Evolutionary conservation across 768 basidiomycete species (phyloP).

Genomic region (Cyathus striatus): DNA sequence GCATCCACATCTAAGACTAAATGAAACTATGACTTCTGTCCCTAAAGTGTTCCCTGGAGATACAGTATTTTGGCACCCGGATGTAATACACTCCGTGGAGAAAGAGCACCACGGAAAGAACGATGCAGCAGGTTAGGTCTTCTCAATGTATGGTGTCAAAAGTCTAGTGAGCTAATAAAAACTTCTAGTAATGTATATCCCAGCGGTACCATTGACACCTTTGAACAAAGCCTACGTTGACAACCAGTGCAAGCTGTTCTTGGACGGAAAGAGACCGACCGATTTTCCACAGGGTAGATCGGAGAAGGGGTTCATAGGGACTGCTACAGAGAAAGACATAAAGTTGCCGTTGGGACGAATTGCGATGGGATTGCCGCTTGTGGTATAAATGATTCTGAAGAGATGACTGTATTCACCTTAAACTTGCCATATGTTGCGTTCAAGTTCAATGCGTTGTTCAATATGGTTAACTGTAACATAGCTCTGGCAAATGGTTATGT

Average conservation of each 20-base stretch:
- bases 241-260: slow-evolving; percentile 44
- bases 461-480: too few relatives aligned
- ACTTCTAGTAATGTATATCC: slow-evolving; percentile 51
- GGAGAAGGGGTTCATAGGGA: slow-evolving; percentile 10
- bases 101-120: slow-evolving; percentile 34
- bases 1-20: slow-evolving; percentile 47
- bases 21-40: slow-evolving; percentile 55
- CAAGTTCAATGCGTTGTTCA: too few relatives aligned
- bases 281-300: slow-evolving; percentile 38
- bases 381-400: too few relatives aligned
- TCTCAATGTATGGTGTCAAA: neutral
- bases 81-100: slow-evolving; percentile 24
- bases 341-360: neutral
- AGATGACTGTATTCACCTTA: too few relatives aligned
- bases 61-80: slow-evolving; percentile 64
- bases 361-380: neutral
- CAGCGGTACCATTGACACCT: slow-evolving; percentile 44
- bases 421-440: too few relatives aligned
- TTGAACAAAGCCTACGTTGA: slow-evolving; percentile 42
- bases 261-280: slow-evolving; percentile 42
- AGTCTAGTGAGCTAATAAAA: neutral
- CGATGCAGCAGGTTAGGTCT: slow-evolving; percentile 26
- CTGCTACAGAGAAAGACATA: slow-evolving; percentile 1
- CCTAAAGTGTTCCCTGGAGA: slow-evolving; percentile 63
- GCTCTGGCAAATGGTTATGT: too few relatives aligned